These are phyloP conservation scores for Rusavskia elegans DNA, from an alignment of 495 filamentous ascomycete species.

Conservation along the genomic window DNA sequence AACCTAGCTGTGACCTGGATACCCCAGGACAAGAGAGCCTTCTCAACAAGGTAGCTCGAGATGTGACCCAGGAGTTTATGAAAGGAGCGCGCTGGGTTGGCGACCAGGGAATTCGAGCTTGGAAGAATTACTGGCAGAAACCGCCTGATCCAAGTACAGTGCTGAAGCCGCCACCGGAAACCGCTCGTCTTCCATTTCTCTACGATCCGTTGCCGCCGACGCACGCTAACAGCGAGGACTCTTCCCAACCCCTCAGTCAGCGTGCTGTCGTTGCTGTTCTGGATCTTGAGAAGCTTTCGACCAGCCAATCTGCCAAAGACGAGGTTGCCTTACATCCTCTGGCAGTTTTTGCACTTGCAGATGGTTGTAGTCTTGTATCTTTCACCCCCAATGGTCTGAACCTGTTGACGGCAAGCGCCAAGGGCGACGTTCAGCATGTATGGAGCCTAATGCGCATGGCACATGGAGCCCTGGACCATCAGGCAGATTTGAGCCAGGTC, in stretches of 20 bases:
- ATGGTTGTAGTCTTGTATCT: slow-evolving; percentile 83
- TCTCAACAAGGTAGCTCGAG: slow-evolving; percentile 70
- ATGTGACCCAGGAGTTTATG: slow-evolving; percentile 82
- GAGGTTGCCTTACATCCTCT: slow-evolving; percentile 34
- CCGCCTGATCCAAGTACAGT: slow-evolving; percentile 16
- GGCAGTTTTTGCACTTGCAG: slow-evolving; percentile 63
- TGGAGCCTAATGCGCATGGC: slow-evolving; percentile 72
- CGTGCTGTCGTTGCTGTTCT: slow-evolving; percentile 71
- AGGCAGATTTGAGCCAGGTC: slow-evolving; percentile 13
- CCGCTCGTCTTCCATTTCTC: slow-evolving; percentile 12
- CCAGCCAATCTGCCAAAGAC: slow-evolving; percentile 21
- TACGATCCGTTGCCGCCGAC: slow-evolving; percentile 53
- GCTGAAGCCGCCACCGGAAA: neutral
- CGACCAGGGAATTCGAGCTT: slow-evolving; percentile 69
- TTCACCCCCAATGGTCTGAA: slow-evolving; percentile 72
- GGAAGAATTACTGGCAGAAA: slow-evolving; percentile 80
- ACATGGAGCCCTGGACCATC: slow-evolving; percentile 6
- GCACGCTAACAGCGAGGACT: slow-evolving; percentile 36
- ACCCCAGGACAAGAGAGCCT: slow-evolving; percentile 65
- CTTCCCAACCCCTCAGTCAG: slow-evolving; percentile 35
- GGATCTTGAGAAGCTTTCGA: slow-evolving; percentile 51
- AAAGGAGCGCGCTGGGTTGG: slow-evolving; percentile 75
- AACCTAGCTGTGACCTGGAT: slow-evolving; percentile 57
- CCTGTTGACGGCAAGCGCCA: slow-evolving; percentile 77
- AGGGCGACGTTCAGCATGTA: slow-evolving; percentile 80